Evolutionary conservation across 2,329 filamentous ascomycete species (phyloP).

Genomic region (Trichoderma aggressivum): DNA sequence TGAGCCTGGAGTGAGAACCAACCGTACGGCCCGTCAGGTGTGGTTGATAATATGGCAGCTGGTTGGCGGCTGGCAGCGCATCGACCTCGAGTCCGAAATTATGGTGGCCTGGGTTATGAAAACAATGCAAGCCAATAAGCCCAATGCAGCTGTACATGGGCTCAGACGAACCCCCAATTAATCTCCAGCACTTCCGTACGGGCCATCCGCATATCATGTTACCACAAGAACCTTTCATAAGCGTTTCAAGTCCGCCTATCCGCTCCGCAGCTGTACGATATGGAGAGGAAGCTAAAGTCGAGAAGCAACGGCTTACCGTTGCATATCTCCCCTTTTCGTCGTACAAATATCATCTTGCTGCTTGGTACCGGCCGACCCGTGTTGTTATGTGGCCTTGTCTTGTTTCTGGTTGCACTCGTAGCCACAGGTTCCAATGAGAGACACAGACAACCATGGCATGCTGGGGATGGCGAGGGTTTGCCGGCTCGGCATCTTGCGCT

Average conservation of each 20-base stretch:
- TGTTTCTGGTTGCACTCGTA: not conserved
- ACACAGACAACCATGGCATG: not conserved
- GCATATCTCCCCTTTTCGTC: not conserved
- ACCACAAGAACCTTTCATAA: not conserved
- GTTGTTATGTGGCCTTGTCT: not conserved
- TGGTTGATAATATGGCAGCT: not conserved
- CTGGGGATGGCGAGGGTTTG: not conserved
- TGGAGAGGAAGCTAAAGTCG: not conserved
- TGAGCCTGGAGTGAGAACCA: not conserved
- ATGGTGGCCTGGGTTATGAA: not conserved
- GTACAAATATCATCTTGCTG: not conserved
- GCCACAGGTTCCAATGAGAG: not conserved
- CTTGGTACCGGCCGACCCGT: not conserved
- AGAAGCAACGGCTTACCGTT: not conserved
- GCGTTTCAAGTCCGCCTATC: not conserved
- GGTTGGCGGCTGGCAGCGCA: slow-evolving; percentile 2
- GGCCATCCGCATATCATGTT: not conserved
- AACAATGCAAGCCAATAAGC: not conserved
- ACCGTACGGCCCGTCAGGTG: not conserved
- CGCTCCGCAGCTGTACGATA: not conserved
- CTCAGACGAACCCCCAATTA: not conserved
- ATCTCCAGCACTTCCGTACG: not conserved
- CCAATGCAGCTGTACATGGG: not conserved
- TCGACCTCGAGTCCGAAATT: not conserved
- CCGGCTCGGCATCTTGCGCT: not conserved